These are phyloP conservation scores for Pseudocercospora eumusae DNA, from an alignment of 2,329 filamentous ascomycete species.

Conservation along the genomic window DNA sequence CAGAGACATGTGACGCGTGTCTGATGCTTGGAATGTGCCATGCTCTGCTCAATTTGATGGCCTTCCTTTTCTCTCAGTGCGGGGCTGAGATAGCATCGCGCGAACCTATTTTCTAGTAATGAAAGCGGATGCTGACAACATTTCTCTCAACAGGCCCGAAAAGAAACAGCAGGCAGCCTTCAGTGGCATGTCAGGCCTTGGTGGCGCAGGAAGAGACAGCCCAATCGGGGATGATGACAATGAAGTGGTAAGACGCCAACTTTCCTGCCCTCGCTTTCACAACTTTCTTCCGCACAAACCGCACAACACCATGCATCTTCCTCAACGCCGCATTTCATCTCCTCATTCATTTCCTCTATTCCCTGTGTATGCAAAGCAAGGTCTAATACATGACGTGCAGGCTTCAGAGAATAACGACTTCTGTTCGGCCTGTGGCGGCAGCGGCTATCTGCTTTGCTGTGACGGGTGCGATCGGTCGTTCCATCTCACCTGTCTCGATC, in stretches of 20 bases:
- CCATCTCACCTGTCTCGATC: constrained; percentile 85
- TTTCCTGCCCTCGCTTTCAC: constrained; percentile 44
- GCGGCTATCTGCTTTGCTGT: constrained; percentile 86
- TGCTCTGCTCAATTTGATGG: constrained; percentile 11
- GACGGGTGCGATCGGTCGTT: constrained; percentile 89
- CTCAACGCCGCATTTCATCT: constrained; percentile 31
- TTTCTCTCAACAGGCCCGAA: constrained; percentile 60
- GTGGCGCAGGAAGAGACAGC: constrained; percentile 63
- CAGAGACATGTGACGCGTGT: constrained; percentile 19
- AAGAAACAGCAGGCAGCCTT: constrained; percentile 72
- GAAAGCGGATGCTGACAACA: constrained; percentile 30
- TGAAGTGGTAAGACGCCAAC: constrained; percentile 54
- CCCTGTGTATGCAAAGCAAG: constrained; percentile 22
- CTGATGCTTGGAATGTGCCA: constrained; percentile 29
- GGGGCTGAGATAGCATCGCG: constrained; percentile 25
- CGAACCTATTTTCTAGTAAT: constrained; percentile 8
- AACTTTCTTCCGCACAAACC: constrained; percentile 30
- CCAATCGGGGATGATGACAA: constrained; percentile 62
- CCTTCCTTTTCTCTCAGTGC: constrained; percentile 21
- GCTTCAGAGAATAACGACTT: constrained; percentile 75
- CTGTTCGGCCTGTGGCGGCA: constrained; percentile 81
- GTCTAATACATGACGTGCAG: constrained; percentile 46
- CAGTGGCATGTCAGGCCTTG: constrained; percentile 66
- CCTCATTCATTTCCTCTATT: constrained; percentile 28
- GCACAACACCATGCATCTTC: constrained; percentile 36